These are phyloP conservation scores for Nicotiana obtusifolia DNA, from an alignment of 257 asterid species.

Conservation along the genomic window DNA sequence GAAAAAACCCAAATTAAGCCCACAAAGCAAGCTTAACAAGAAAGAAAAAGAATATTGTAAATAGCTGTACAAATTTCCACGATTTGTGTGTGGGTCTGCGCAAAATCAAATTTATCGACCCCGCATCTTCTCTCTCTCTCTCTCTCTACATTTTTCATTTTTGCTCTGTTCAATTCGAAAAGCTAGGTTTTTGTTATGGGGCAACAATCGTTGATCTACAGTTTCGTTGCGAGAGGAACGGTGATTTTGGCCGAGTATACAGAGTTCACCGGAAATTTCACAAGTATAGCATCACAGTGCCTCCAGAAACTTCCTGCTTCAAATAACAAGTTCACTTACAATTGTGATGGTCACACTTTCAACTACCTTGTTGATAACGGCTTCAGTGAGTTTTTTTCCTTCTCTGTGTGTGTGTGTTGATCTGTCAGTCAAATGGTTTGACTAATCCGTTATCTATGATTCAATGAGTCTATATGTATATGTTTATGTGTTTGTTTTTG, in stretches of 20 bases:
- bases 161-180: conserved; percentile 11
- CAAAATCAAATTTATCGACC: no score
- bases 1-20: no score
- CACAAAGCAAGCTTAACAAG: no score
- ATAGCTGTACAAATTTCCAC: no score
- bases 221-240: conserved; percentile 92
- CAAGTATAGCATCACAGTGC: conserved; percentile 89
- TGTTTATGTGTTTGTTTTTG: no score
- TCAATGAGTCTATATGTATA: no score
- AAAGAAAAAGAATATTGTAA: no score
- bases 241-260: conserved; percentile 81
- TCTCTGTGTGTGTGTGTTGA: background rate
- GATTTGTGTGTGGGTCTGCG: no score
- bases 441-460: no score
- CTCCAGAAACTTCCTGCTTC: conserved; percentile 91
- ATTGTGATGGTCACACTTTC: conserved; percentile 93
- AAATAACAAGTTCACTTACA: conserved; percentile 89
- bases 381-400: conserved; percentile 46
- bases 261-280: conserved; percentile 89
- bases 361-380: conserved; percentile 91
- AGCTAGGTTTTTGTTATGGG: conserved; percentile 45
- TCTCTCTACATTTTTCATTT: background rate
- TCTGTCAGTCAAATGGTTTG: background rate
- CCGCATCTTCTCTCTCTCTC: no score
- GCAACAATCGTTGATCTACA: conserved; percentile 96